Conservation (phyloP, 2,329 filamentous ascomycete species). For the Epichloe scottii region DNA sequence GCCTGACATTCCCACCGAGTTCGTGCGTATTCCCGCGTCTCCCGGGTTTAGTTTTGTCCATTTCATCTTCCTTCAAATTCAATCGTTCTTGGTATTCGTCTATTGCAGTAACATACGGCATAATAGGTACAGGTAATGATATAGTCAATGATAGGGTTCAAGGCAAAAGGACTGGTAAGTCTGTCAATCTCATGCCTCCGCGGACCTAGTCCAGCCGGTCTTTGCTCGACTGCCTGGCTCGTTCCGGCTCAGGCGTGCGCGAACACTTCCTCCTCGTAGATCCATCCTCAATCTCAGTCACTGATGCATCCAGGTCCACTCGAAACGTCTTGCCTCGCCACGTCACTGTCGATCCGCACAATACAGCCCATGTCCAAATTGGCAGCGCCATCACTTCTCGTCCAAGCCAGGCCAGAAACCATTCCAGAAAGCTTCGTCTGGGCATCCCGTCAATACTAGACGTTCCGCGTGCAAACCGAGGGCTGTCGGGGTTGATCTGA, state of each 20-base stretch:
- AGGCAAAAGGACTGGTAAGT: neutral
- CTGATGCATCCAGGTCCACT: constrained; percentile 75
- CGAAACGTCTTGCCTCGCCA: constrained; percentile 79
- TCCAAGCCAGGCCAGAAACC: constrained; percentile 73
- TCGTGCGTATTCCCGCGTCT: neutral
- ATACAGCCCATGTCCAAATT: constrained; percentile 82
- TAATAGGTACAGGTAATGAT: constrained; percentile 1
- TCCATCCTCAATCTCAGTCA: constrained; percentile 30
- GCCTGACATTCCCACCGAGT: neutral
- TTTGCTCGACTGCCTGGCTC: constrained; percentile 12
- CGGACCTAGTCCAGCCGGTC: constrained; percentile 13
- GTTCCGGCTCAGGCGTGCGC: constrained; percentile 12
- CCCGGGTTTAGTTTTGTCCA: neutral
- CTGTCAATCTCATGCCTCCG: neutral
- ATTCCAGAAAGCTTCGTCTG: constrained; percentile 51
- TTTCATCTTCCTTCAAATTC: neutral
- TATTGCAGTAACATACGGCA: neutral
- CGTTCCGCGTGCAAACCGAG: constrained; percentile 52
- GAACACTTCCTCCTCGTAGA: constrained; percentile 2
- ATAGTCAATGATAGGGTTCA: neutral
- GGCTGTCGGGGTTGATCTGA: constrained; percentile 59
- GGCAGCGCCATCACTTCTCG: constrained; percentile 73
- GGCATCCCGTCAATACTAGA: constrained; percentile 24
- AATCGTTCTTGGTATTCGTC: neutral
- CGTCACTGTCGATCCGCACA: constrained; percentile 73